phyloP scores from a whole-genome alignment of 73 alveolate genomes.

The Symbiodinium natans region DNA sequence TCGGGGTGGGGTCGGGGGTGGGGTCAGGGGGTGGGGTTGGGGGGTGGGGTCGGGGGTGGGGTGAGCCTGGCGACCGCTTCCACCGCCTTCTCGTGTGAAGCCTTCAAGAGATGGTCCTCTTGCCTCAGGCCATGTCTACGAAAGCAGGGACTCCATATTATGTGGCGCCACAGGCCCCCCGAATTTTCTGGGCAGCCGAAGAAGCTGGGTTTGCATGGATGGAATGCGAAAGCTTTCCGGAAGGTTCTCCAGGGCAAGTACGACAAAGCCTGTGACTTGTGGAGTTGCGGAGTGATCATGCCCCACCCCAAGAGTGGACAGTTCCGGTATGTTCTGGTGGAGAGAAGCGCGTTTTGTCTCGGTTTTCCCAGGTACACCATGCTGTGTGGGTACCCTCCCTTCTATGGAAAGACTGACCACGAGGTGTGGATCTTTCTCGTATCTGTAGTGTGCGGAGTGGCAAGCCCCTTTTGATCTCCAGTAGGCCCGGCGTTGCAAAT shows the following conservation, averaged over 20 bases:
- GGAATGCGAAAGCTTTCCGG: too few species aligned
- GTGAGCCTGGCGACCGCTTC: too few species aligned
- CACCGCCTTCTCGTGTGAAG: too few species aligned
- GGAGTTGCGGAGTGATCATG: slow-evolving; percentile 93
- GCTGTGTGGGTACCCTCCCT: slow-evolving; percentile 94
- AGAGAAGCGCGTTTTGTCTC: neutral
- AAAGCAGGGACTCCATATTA: slow-evolving; percentile 93
- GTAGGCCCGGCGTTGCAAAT: neutral
- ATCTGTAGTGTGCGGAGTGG: neutral
- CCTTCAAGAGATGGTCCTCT: too few species aligned
- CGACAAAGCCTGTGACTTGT: slow-evolving; percentile 62
- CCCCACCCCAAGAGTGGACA: neutral
- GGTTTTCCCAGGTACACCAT: slow-evolving; percentile 20
- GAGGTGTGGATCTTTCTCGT: neutral
- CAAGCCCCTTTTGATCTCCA: neutral
- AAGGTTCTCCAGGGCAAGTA: slow-evolving; percentile 52
- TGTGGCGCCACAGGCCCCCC: slow-evolving; percentile 78
- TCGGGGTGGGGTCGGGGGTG: too few species aligned
- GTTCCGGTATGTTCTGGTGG: neutral
- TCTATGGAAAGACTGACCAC: slow-evolving; percentile 77
- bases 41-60: too few species aligned
- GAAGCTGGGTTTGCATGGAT: too few species aligned
- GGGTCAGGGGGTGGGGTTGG: too few species aligned
- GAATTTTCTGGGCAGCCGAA: too few species aligned
- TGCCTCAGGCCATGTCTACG: slow-evolving; percentile 65